Evolutionary conservation across 306 rosid genomes (phyloP), one percentile per base, ranked within the genome.

Genomic region (Prunus mira): DNA sequence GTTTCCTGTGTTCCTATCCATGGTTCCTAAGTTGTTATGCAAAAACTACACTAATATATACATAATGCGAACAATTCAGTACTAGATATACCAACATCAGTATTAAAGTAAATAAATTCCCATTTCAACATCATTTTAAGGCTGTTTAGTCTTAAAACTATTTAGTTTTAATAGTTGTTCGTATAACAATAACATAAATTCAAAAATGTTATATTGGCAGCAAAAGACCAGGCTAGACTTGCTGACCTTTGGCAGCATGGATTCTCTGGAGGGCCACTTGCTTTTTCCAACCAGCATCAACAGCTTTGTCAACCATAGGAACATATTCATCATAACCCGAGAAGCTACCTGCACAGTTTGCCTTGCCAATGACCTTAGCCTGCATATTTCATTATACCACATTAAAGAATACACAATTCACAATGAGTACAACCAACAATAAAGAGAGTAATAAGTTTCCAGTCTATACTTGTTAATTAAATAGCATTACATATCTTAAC

Each of bases 221-320:
- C 27, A 73, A 60, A 60, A 46, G 22, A 12, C 49, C 1, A 60
- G 11, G 60, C 18, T 70, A 19, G 60, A 27, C 58, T 73, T 72
- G 71, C 79, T 64, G 74, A 92, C 99, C 97, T 90, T 84, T 89
- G 38, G 86, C 82, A 80, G 90, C 69, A 66, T 49, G 74, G 77
- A 89, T 79, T 75, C 73, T 84, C 82, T 85, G 96, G 45, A 83
- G 76, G 52, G 89, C 81, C 54, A 80, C 72, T 76, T 88, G 97
- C 77, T 84, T 89, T 88, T 92, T 95, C 96, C 92, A 92, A 76
- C 54, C 67, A 78, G 89, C 84, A 86, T 95, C 99, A 78, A 95
- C 99, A 58, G 97, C 84, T 87, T 95, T 95, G 88, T 95, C 99
- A 69, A 95, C 97, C 93, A 95, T 89, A 66, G 99, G 99, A 74